These are phyloP conservation scores for Dimocarpus longan DNA, from an alignment of 345 rosid genomes.

Conservation along the genomic window DNA sequence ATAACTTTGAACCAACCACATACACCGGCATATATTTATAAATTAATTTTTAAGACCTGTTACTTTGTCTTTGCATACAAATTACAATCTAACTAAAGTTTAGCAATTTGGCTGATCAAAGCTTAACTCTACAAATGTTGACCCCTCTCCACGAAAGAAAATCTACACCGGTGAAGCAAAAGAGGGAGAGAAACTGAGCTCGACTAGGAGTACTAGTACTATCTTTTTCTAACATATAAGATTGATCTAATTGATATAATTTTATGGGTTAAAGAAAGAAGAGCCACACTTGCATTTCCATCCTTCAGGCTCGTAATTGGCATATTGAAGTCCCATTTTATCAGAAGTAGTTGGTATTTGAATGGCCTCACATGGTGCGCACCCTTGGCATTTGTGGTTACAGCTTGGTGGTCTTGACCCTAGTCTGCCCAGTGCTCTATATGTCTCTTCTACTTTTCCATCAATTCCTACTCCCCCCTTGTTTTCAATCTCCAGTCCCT, in stretches of 20 bases:
- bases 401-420: constrained; percentile 42
- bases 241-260: neutral
- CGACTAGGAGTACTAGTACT: too few species aligned
- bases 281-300: constrained; percentile 50
- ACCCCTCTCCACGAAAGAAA: neutral
- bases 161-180: too few species aligned
- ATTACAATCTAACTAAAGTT: neutral
- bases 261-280: constrained; percentile 32
- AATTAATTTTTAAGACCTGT: neutral
- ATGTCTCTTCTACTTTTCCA: constrained; percentile 9
- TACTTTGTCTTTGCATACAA: neutral
- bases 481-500: neutral
- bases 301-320: constrained; percentile 42
- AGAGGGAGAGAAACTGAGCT: too few species aligned
- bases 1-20: too few species aligned
- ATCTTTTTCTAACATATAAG: too few species aligned
- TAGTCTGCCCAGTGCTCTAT: constrained; percentile 25
- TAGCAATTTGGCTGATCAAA: neutral
- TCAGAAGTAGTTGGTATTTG: constrained; percentile 34
- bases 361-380: constrained; percentile 36
- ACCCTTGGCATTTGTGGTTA: constrained; percentile 25
- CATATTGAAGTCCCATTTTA: constrained; percentile 12
- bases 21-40: too few species aligned
- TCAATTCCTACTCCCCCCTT: neutral
- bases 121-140: neutral